Base-by-base conservation (phyloP, 2,329 filamentous ascomycete genomes). In the Botrytis pseudocinerea region DNA sequence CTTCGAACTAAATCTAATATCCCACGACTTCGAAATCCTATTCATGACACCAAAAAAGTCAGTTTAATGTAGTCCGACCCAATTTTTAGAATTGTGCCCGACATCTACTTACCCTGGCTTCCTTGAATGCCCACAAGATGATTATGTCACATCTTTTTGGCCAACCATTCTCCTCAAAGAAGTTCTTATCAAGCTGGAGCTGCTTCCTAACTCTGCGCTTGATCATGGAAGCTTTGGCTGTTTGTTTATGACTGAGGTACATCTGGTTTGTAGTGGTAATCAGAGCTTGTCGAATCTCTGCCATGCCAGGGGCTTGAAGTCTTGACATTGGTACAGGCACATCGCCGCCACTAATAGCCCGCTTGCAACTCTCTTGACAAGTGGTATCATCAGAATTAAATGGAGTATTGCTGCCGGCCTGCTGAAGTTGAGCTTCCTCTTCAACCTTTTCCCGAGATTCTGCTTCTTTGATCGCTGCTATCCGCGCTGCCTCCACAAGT, bases 31-130 rank as follows among this genome's bases (percentile, higher is more conserved):
- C 65, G 14, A 6, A 20, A 57, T 4, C 5, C 65, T 69, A 57
- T 2, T 0, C 18, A 18, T 10, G 25, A 4, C 40, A 57, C n/a
- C 35, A 16, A 57, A 10, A 0, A 0, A 18, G 38, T 69, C 10
- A 69, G 65, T 44, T 25, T 10, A 32, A n/a, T 14, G 48, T 69
- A 25, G n/a, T 57, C 18, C 18, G 32, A 10, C 12, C 14, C 1
- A 20, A 12, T 42, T 7, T 25, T 16, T 10, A 2, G 10, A 18
- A 32, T 57, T 69, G 0, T 20, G 48, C n/a, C 22, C 6, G 65
- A 25, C 10, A 14, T 68, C 1, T 32, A 69, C 65, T 69, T 44
- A 69, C 65, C 48, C 65, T 42, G 4, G 65, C 65, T 14, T 69
- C 65, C 7, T 40, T 20, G 7, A 57, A 69, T 28, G 65, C 65